These are phyloP conservation scores for Penicillium expansum DNA, from an alignment of 2,329 filamentous ascomycete genomes.

Conservation along the genomic window DNA sequence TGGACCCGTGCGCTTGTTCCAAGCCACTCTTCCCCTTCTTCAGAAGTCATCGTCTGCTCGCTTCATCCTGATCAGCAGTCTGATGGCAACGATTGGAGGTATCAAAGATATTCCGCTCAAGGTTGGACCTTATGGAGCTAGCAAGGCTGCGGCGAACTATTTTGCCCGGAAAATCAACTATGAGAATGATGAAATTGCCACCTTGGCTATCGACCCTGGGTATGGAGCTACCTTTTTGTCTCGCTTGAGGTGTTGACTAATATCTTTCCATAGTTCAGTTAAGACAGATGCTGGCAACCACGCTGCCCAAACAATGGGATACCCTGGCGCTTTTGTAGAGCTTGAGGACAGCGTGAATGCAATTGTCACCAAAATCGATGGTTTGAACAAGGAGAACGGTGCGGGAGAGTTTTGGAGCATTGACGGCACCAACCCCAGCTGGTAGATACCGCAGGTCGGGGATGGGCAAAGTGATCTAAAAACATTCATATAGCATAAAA, in stretches of 20 bases:
- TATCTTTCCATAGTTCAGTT: neutral
- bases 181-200: neutral
- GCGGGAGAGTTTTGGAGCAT: neutral
- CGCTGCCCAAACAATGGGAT: neutral
- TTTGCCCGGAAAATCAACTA: neutral
- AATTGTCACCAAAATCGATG: neutral
- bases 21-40: neutral
- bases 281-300: neutral
- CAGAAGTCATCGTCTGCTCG: conserved; percentile 1
- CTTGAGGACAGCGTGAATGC: neutral
- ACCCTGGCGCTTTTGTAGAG: neutral
- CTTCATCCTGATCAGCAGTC: neutral
- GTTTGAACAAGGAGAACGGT: neutral
- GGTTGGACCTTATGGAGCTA: neutral
- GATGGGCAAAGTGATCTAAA: too few relatives aligned
- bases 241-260: neutral
- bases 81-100: neutral
- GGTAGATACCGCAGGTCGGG: neutral
- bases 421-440: neutral
- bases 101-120: neutral
- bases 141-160: neutral
- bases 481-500: too few relatives aligned
- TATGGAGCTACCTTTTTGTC: neutral
- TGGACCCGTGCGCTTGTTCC: neutral
- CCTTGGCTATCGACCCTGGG: neutral